Evolutionary conservation across 768 basidiomycete genomes (phyloP).

Genomic region (Suillus fuscotomentosus): DNA sequence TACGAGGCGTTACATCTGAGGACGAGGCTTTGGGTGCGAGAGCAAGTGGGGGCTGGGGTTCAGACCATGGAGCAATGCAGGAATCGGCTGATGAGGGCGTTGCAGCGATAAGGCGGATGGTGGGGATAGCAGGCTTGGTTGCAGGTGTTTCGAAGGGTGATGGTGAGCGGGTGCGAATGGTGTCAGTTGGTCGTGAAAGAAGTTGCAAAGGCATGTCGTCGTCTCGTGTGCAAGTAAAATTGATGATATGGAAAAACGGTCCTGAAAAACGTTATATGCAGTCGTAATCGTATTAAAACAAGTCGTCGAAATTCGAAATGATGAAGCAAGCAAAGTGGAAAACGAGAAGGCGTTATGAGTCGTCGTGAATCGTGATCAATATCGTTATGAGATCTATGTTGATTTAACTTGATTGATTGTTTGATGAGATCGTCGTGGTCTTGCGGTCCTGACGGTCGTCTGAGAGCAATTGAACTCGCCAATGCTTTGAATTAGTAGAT

Average conservation of each 20-base stretch:
- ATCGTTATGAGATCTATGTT: constrained; percentile 15
- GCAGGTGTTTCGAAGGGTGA: constrained; percentile 27
- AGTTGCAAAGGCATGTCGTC: constrained; percentile 27
- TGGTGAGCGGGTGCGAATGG: constrained; percentile 23
- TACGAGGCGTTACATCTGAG: constrained; percentile 28
- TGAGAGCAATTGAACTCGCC: constrained; percentile 21
- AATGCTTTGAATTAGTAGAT: constrained; percentile 20
- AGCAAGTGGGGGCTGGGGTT: constrained; percentile 13
- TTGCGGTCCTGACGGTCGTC: constrained; percentile 13
- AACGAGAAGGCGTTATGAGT: constrained; percentile 1
- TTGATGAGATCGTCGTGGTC: constrained; percentile 13
- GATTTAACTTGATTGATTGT: constrained; percentile 18
- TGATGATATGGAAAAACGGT: constrained; percentile 9
- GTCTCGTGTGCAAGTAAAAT: constrained; percentile 5
- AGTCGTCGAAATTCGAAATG: constrained; percentile 15
- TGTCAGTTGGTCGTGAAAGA: constrained; percentile 28
- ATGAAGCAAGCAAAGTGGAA: constrained; percentile 6
- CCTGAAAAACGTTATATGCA: constrained; percentile 24
- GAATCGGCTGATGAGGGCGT: constrained; percentile 51
- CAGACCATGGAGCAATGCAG: constrained; percentile 22
- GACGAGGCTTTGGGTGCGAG: constrained; percentile 28
- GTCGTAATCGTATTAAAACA: constrained; percentile 26
- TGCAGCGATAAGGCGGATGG: constrained; percentile 69
- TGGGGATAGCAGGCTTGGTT: constrained; percentile 42
- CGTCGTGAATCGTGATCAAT: constrained; percentile 27